These are phyloP conservation scores for Coprinellus micaceus DNA, from an alignment of 768 basidiomycete genomes.

Conservation along the genomic window DNA sequence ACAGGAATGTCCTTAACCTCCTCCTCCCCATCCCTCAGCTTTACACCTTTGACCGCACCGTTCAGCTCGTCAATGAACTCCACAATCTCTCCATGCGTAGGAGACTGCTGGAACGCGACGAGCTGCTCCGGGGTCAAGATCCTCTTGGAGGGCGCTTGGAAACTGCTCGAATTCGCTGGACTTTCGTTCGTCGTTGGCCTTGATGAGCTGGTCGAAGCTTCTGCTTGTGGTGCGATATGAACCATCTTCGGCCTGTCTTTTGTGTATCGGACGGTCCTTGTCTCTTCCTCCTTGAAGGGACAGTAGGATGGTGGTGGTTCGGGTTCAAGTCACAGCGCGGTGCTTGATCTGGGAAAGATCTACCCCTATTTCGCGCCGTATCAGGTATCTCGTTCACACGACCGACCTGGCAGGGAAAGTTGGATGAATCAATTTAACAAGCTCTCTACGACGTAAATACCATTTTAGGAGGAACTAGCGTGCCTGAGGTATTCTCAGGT, in stretches of 20 bases:
- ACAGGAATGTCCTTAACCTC: conserved; percentile 53
- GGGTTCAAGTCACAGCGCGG: neutral
- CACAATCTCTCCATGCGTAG: conserved; percentile 65
- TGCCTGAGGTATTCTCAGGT: too few species aligned
- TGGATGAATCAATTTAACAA: too few species aligned
- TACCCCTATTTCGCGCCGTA: too few species aligned
- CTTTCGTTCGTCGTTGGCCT: neutral
- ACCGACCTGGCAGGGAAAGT: too few species aligned
- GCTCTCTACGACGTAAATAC: too few species aligned
- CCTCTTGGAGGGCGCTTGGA: conserved; percentile 57
- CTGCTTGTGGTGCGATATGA: neutral
- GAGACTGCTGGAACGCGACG: conserved; percentile 72
- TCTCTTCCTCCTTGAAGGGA: neutral
- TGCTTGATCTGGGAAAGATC: too few species aligned
- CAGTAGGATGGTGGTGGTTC: neutral
- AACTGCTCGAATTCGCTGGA: conserved; percentile 18
- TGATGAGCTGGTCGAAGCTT: neutral
- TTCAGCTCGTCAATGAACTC: conserved; percentile 75
- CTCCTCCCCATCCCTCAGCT: conserved; percentile 61
- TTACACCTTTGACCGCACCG: conserved; percentile 67
- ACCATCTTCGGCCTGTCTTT: too few species aligned
- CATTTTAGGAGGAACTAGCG: too few species aligned
- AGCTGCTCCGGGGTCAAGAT: conserved; percentile 80
- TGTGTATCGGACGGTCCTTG: too few species aligned
- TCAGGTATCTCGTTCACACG: too few species aligned